Evolutionary conservation across 1,139 yeast genomes (phyloP).

Genomic region (Pichia sp.): DNA sequence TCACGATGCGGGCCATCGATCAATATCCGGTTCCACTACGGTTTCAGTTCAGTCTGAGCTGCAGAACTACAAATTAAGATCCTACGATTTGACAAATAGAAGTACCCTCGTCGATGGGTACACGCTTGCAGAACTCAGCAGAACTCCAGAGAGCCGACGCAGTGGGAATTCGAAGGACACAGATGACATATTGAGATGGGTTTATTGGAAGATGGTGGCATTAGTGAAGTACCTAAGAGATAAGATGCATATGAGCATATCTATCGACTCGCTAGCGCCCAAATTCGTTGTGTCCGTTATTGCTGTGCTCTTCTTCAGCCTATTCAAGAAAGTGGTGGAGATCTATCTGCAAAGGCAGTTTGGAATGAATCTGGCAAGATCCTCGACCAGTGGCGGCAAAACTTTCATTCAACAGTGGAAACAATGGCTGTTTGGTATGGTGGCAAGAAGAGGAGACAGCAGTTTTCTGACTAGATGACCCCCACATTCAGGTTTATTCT

Average conservation of each 20-base stretch:
- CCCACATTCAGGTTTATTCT: too few species aligned
- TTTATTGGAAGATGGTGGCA: slow-evolving; percentile 9
- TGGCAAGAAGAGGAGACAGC: not conserved
- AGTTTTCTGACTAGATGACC: not conserved
- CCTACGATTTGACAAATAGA: not conserved
- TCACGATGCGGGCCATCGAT: slow-evolving; percentile 14
- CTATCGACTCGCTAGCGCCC: not conserved
- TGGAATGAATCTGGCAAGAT: not conserved
- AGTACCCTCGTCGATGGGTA: not conserved
- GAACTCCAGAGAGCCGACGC: not conserved
- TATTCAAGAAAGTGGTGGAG: slow-evolving; percentile 7
- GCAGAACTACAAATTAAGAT: slow-evolving; percentile 12
- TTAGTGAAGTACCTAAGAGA: slow-evolving; percentile 1
- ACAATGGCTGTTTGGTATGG: not conserved
- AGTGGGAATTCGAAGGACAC: not conserved
- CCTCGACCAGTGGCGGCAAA: not conserved
- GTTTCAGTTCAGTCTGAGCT: slow-evolving; percentile 9
- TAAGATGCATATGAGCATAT: not conserved
- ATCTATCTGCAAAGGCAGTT: not conserved
- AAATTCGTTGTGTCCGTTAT: not conserved
- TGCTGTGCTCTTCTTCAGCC: slow-evolving; percentile 6
- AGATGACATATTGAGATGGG: not conserved
- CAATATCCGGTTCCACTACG: slow-evolving; percentile 14
- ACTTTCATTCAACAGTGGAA: not conserved
- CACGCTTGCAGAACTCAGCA: not conserved